Percentiles rank a stretch among this genome's conserved stretches.
These are phyloP conservation scores for Solanum arcanum DNA, from an alignment of 257 asterid genomes.

Conservation along the genomic window DNA sequence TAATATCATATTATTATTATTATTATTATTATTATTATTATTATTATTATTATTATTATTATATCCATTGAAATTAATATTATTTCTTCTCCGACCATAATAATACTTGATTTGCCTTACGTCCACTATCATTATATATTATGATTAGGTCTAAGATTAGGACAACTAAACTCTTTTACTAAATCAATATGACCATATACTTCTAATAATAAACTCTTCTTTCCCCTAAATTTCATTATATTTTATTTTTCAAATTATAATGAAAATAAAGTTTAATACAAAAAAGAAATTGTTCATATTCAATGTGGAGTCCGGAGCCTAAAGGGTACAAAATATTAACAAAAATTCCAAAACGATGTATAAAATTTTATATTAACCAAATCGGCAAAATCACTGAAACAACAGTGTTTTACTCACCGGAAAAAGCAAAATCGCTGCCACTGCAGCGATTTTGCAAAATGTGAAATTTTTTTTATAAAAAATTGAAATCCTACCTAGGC, in stretches of 20 bases:
- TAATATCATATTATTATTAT: not conserved
- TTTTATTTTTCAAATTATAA: not conserved
- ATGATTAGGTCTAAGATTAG: slow-evolving; percentile 12
- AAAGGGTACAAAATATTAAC: no score
- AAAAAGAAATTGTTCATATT: not conserved
- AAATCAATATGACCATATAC: not conserved
- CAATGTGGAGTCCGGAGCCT: not conserved
- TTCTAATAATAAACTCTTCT: not conserved
- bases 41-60: not conserved
- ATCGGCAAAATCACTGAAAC: no score
- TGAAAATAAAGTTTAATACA: not conserved
- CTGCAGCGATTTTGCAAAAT: no score
- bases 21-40: not conserved
- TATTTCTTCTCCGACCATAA: not conserved
- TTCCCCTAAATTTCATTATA: not conserved
- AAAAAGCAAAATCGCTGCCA: no score
- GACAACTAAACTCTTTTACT: slow-evolving; percentile 16
- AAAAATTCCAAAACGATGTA: no score
- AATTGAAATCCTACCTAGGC: no score
- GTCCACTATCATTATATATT: not conserved
- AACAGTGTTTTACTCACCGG: no score
- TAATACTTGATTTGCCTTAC: slow-evolving; percentile 8
- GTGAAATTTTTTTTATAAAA: no score
- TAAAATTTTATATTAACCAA: no score
- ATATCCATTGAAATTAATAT: not conserved